Percentiles rank a stretch among this genome's conserved stretches.
These are phyloP conservation scores for Paramecium sexaurelia DNA, from an alignment of 73 alveolate species.

Conservation along the genomic window DNA sequence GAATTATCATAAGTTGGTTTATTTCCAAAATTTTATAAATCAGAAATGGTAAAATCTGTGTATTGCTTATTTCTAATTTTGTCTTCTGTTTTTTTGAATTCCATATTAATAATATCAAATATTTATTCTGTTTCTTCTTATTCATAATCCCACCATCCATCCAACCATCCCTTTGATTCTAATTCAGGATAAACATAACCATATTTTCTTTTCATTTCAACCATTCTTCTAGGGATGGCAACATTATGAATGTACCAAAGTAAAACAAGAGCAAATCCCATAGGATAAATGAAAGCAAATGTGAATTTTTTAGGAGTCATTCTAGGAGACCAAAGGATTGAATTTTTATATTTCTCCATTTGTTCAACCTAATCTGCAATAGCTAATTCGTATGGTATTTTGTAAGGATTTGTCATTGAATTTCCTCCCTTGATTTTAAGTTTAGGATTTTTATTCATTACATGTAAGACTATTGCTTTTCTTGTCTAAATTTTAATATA, in stretches of 20 bases:
- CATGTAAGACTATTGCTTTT: constrained; percentile 55
- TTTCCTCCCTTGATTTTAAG: constrained; percentile 67
- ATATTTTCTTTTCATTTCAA: constrained; percentile 46
- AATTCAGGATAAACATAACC: constrained; percentile 65
- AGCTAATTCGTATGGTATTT: constrained; percentile 60
- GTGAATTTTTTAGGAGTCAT: constrained; percentile 62
- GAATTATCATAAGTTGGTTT: constrained; percentile 21
- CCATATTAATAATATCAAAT: background rate
- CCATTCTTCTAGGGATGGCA: constrained; percentile 63
- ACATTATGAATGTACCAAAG: constrained; percentile 64
- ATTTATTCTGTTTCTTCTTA: constrained; percentile 53
- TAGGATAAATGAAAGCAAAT: constrained; percentile 56
- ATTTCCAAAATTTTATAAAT: constrained; percentile 28
- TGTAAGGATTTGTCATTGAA: constrained; percentile 61
- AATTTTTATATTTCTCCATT: constrained; percentile 63
- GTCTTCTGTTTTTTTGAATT: constrained; percentile 37
- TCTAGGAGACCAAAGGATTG: constrained; percentile 66
- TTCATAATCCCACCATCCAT: constrained; percentile 70
- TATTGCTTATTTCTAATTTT: constrained; percentile 1
- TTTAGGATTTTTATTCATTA: constrained; percentile 42
- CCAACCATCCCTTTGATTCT: constrained; percentile 63
- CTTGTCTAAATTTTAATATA: background rate
- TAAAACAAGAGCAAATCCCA: constrained; percentile 60
- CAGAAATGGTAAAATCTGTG: constrained; percentile 31
- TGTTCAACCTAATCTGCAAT: constrained; percentile 59